phyloP scores from a whole-genome alignment of 306 rosid species.

The Medicago arabica region DNA sequence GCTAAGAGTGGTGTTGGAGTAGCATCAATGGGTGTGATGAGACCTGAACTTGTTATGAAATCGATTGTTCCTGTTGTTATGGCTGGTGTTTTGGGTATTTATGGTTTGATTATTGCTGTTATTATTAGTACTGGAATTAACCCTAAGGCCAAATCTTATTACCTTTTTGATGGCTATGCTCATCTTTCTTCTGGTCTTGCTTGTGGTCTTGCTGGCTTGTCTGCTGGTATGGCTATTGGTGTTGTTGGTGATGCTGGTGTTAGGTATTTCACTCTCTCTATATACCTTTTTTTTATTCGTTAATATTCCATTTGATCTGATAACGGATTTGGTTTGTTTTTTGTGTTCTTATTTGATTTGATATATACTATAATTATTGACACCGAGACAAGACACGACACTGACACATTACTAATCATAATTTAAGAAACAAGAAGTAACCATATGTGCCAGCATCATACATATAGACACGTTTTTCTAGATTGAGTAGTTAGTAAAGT shows the following conservation, averaged over 20 bases:
- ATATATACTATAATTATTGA: not conserved
- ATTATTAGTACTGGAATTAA: constrained; percentile 78
- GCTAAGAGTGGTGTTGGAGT: constrained; percentile 80
- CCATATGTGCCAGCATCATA: no score
- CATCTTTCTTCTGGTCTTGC: constrained; percentile 75
- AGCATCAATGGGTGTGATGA: constrained; percentile 85
- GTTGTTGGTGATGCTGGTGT: constrained; percentile 80
- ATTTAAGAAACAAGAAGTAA: not conserved
- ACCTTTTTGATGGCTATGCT: constrained; percentile 76
- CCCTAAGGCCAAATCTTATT: constrained; percentile 78
- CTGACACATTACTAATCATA: not conserved
- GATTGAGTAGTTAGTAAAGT: not conserved
- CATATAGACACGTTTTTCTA: not conserved
- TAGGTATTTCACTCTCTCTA: constrained; percentile 41
- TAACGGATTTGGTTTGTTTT: not conserved
- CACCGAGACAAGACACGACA: not conserved
- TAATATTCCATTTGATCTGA: not conserved
- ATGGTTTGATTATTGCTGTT: constrained; percentile 76
- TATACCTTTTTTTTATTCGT: not conserved
- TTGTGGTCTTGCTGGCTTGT: constrained; percentile 77
- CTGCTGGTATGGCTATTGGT: constrained; percentile 86
- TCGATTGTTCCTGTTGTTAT: constrained; percentile 79
- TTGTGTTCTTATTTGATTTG: not conserved
- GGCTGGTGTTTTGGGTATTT: constrained; percentile 84
- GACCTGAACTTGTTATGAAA: constrained; percentile 77